phyloP scores from a whole-genome alignment of 2,329 filamentous ascomycete species.

The Pestalotiopsis sp. region DNA sequence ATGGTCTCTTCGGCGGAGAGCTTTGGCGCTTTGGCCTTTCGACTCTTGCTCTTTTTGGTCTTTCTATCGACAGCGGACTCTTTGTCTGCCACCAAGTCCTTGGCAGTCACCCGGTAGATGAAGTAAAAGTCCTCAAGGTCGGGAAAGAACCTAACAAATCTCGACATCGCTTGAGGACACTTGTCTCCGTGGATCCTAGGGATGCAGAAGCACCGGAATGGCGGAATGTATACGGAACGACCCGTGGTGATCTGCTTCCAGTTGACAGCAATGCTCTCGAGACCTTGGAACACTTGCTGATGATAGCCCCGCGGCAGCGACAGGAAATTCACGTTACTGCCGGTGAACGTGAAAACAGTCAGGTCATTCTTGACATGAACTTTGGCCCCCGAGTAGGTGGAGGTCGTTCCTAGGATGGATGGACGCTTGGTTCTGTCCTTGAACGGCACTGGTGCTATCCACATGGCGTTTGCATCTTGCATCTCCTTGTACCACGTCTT shows the following conservation, averaged over 20 bases:
- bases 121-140: constrained; percentile 33
- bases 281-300: neutral
- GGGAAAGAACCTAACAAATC: constrained; percentile 29
- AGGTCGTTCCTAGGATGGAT: neutral
- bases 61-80: neutral
- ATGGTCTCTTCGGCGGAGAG: neutral
- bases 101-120: constrained; percentile 20
- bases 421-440: neutral
- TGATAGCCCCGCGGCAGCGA: neutral
- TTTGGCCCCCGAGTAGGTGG: neutral
- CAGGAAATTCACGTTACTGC: constrained; percentile 11
- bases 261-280: constrained; percentile 13
- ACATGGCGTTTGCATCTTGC: neutral
- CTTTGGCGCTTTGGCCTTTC: neutral
- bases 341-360: constrained; percentile 14
- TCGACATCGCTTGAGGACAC: constrained; percentile 23
- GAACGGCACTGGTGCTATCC: neutral
- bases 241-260: neutral
- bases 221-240: neutral
- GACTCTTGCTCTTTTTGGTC: neutral
- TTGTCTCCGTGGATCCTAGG: neutral
- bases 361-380: constrained; percentile 11
- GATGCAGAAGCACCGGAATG: neutral
- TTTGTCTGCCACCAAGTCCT: neutral
- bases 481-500: neutral